Conservation (phyloP, 352 stramenopile species). For the Blastocystis sp. region DNA sequence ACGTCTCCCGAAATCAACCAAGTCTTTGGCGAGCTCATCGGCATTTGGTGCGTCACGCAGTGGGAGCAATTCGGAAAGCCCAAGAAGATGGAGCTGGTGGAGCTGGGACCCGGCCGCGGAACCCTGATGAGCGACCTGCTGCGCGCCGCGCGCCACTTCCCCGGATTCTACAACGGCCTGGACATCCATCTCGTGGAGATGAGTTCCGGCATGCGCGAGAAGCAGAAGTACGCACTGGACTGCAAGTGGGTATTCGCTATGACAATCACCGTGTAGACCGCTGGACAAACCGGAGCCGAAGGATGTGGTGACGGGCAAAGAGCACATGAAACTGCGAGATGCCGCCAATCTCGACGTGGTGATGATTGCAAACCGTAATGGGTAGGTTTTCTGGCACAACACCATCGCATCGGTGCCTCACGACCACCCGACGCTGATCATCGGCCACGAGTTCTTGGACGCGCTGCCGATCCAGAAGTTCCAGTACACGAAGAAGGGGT, state of each 20-base stretch:
- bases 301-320: slow-evolving; percentile 39
- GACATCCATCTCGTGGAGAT: slow-evolving; percentile 86
- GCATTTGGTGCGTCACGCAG: slow-evolving; percentile 84
- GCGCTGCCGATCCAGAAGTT: slow-evolving; percentile 87
- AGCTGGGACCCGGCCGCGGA: slow-evolving; percentile 78
- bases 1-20: slow-evolving; percentile 87
- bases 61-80: slow-evolving; percentile 84
- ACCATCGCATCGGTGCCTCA: slow-evolving; percentile 79
- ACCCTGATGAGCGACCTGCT: slow-evolving; percentile 86
- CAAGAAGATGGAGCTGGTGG: slow-evolving; percentile 79
- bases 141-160: slow-evolving; percentile 80
- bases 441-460: slow-evolving; percentile 85
- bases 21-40: slow-evolving; percentile 87
- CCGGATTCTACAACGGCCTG: slow-evolving; percentile 80
- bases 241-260: slow-evolving; percentile 51
- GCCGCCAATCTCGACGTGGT: slow-evolving; percentile 6
- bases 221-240: slow-evolving; percentile 71
- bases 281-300: slow-evolving; percentile 4
- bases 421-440: slow-evolving; percentile 77
- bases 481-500: slow-evolving; percentile 72
- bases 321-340: slow-evolving; percentile 60
- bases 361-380: not conserved
- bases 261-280: slow-evolving; percentile 19
- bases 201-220: slow-evolving; percentile 74
- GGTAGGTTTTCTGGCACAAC: slow-evolving; percentile 76